Base-by-base conservation (phyloP, 179 eudicot genomes). In the Drosera spatulata region DNA sequence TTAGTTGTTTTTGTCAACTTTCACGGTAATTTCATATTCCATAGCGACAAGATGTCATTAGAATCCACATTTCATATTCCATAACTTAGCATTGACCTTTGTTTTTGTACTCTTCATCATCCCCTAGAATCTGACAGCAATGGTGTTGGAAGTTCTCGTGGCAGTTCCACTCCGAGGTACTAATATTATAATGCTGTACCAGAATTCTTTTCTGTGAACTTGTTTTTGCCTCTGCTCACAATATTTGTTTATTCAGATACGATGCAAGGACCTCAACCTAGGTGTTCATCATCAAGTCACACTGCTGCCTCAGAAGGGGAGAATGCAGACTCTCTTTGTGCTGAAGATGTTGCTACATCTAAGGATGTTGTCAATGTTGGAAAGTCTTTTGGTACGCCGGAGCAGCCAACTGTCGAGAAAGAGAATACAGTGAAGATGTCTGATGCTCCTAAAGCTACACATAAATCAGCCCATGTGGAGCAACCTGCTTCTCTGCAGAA, bases 301-400 rank as follows among this genome's bases (percentile, higher is more conserved):
- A 86, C 97, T 61, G 99, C 86, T 60, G 84, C 85, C 65, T 89
- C 94, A 47, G 83, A 77, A 62, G 86, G 79, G 56, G 83, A 75
- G 50, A 76, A 70, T 46, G 55, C 61, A 53, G 68, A 69, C 58
- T 69, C 74, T 57, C 63, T 78, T 40, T 65, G 22, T 46, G 50
- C 53, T 39, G 78, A 76, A 71, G 82, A 79, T 41, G 67, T 73
- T 66, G 48, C 80, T 55, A 74, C 63, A 39, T 38, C 66, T 4
- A 62, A 55, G 67, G 75, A 71, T 39, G 58, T 43, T 64, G 61
- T 60, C 6, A 73, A 61, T 69, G 81, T 50, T 59, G 68, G 64
- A 39, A 65, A 58, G 63, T 7, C 66, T 56, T 41, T 39, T 49
- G 67, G 50, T 58, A 71, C 64, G 49, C 79, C 77, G 53, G 63